phyloP scores from a whole-genome alignment of 1,284 basidiomycete species.

The Cystobasidiaceae sp. region DNA sequence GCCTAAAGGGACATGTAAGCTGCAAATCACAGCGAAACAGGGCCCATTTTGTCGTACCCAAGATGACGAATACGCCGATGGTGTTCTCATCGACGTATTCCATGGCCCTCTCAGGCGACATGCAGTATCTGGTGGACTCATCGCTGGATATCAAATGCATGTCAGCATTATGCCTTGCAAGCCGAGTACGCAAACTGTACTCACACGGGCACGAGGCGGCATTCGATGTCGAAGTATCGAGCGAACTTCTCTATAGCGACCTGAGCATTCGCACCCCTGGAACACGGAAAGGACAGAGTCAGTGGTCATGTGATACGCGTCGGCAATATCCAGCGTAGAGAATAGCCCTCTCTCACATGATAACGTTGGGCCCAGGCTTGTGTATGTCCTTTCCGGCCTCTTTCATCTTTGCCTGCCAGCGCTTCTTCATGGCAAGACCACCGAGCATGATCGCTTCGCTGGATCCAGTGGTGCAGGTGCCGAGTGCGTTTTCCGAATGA shows the following conservation, averaged over 20 bases:
- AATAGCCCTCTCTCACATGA: constrained; percentile 8
- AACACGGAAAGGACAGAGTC: constrained; percentile 52
- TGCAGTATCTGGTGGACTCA: constrained; percentile 66
- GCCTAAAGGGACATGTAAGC: constrained; percentile 33
- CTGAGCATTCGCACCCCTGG: constrained; percentile 79
- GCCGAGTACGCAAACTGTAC: constrained; percentile 38
- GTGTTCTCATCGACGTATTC: constrained; percentile 86
- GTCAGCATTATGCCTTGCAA: background rate
- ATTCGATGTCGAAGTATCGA: constrained; percentile 82
- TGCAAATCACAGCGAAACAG: background rate
- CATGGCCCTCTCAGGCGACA: constrained; percentile 79
- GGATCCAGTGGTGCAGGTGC: constrained; percentile 89
- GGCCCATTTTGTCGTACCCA: constrained; percentile 36
- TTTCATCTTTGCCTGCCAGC: constrained; percentile 86
- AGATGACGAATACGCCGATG: constrained; percentile 58
- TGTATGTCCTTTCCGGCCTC: constrained; percentile 77
- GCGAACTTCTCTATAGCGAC: constrained; percentile 74
- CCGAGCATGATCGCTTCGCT: constrained; percentile 73
- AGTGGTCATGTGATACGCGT: constrained; percentile 22
- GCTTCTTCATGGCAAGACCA: constrained; percentile 88
- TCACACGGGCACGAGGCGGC: constrained; percentile 42
- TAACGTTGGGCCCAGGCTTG: constrained; percentile 62
- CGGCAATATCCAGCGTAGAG: too few relatives aligned
- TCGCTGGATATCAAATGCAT: constrained; percentile 44
- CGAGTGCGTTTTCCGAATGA: constrained; percentile 64